These are phyloP conservation scores for Xylaria sp. DNA, from an alignment of 495 filamentous ascomycete species.

Conservation along the genomic window DNA sequence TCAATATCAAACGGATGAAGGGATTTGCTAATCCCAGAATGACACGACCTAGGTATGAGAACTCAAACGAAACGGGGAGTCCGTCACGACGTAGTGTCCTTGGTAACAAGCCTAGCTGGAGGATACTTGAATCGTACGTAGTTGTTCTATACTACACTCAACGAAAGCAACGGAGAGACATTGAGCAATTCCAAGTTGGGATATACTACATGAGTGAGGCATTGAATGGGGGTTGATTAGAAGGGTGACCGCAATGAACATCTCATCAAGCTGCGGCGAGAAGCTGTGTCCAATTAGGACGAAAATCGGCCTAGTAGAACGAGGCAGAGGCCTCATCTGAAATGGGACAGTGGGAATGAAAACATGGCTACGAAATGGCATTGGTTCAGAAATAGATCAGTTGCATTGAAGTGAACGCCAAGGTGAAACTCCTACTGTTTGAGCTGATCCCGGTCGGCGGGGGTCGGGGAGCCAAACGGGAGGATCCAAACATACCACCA, in stretches of 20 bases:
- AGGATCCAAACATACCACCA: background rate
- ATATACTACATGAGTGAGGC: too few relatives aligned
- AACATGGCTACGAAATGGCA: background rate
- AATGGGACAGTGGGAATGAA: background rate
- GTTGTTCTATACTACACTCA: background rate
- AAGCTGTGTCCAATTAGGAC: background rate
- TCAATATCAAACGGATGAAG: slow-evolving; percentile 12
- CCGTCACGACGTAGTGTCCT: background rate
- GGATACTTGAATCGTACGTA: background rate
- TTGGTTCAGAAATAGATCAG: slow-evolving; percentile 18
- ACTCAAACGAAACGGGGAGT: background rate
- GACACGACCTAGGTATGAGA: slow-evolving; percentile 8
- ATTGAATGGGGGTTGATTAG: background rate
- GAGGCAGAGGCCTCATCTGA: background rate
- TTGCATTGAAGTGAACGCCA: slow-evolving; percentile 11
- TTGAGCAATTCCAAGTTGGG: too few relatives aligned
- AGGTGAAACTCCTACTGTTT: slow-evolving; percentile 21
- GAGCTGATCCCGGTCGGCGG: slow-evolving; percentile 12
- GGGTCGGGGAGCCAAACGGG: slow-evolving; percentile 11
- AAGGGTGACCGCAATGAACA: background rate
- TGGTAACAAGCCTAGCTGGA: background rate
- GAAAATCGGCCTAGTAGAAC: too few relatives aligned
- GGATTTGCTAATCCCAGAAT: slow-evolving; percentile 16
- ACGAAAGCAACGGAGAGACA: too few relatives aligned
- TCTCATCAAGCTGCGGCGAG: slow-evolving; percentile 6